phyloP scores from a whole-genome alignment of 208 protist species.

The Acanthamoeba rhysodes region DNA sequence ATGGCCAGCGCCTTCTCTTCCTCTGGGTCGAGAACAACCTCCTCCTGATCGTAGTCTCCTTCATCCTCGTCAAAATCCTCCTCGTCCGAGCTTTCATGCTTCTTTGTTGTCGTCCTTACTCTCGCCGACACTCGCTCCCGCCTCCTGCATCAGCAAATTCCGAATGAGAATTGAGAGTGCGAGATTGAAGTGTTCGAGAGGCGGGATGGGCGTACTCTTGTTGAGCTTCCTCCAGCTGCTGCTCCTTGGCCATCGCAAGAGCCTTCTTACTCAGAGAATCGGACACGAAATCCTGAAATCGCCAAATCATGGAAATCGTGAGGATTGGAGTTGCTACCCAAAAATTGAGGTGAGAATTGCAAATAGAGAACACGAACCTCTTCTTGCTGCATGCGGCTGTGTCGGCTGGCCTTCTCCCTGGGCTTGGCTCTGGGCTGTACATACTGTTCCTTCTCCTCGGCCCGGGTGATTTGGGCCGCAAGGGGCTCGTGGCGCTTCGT shows the following conservation, averaged over 20 bases:
- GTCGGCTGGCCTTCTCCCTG: conserved; percentile 4
- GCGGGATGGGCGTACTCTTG: not conserved
- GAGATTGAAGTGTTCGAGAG: not conserved
- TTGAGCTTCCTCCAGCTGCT: conserved; percentile 55
- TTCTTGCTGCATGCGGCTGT: conserved; percentile 40
- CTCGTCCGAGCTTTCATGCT: conserved; percentile 43
- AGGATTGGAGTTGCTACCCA: not conserved
- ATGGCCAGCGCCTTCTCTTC: conserved; percentile 33
- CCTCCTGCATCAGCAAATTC: not conserved
- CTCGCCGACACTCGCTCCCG: not conserved
- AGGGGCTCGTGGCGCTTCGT: conserved; percentile 58
- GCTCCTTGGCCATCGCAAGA: conserved; percentile 62
- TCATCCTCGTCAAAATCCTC: conserved; percentile 68
- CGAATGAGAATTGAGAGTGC: not conserved
- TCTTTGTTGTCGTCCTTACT: not conserved
- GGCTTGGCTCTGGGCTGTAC: conserved; percentile 23
- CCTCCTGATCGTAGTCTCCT: conserved; percentile 71
- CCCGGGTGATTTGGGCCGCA: conserved; percentile 25
- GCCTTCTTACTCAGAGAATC: conserved; percentile 72
- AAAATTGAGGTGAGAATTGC: no score
- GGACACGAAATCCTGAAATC: conserved; percentile 51
- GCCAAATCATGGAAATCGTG: not conserved
- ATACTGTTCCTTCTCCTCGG: conserved; percentile 13
- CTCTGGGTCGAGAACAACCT: conserved; percentile 56
- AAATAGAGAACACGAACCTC: no score